Base-by-base conservation (phyloP, 768 basidiomycete species). In the Fistulinella prunicolor region DNA sequence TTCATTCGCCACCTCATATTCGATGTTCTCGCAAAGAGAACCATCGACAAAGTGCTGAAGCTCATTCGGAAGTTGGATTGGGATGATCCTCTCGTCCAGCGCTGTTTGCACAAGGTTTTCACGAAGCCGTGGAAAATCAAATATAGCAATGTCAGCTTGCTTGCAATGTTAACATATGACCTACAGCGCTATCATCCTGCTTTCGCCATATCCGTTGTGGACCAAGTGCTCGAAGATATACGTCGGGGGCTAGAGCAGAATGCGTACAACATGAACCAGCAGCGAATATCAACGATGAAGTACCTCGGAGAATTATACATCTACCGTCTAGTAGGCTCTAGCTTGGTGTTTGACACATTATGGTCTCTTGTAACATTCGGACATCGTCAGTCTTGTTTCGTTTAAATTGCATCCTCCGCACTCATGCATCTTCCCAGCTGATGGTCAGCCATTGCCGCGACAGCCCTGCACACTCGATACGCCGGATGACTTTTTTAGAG, bases 101-200 rank as follows among this genome's bases (percentile, higher is more conserved):
- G 76, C 22, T 80, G 79, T 20, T 74, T 98, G 7, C 83, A 86
- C 71, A 89, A 90, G 62, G 81, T 90, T 34, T 99, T 99, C 71
- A 90, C 89, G n/a, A 95, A 96, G 60, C 89, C 95, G 3, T 96
- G 95, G 94, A 98, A 98, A 65, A 80, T 97, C 70, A 95, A 93
- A 61, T 98, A 86, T 62, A 78, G 85, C 50, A 95, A 90, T 60
- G 82, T 99, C 58, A 80, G 85, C 47, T 76, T 96, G 23, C 74
- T 98, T 42, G 94, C 96, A 10, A 95, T 96, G 82, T 73, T 98
- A 49, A 87, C 94, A 3, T 94, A 94, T 61, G 96, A 98, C 62
- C 74, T 99, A 38, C 91, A 94, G 62, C 80, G 92, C 22, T 96
- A 95, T 67, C 91, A 91, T 55, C 86, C 94, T 9, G 82, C 86